Percentiles rank a stretch among this genome's conserved stretches.
phyloP scores from a whole-genome alignment of 2,329 filamentous ascomycete species.

The Alternaria infectoria region DNA sequence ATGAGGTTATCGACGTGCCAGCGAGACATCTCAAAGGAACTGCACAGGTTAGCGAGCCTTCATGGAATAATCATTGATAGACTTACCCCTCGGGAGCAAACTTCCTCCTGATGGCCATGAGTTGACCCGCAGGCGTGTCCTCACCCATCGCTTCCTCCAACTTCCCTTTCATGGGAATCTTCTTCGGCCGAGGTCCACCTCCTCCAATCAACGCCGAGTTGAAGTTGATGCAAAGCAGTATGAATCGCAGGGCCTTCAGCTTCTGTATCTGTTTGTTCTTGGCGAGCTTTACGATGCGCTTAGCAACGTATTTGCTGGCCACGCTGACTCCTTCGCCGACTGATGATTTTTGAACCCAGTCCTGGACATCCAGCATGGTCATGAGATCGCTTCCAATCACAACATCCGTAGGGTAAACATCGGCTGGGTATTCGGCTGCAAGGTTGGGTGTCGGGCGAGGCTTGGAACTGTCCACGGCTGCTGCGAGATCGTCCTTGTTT shows the following conservation, averaged over 20 bases:
- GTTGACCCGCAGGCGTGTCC: constrained; percentile 28
- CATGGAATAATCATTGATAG: too few relatives aligned
- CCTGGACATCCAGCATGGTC: constrained; percentile 70
- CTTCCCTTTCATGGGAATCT: constrained; percentile 67
- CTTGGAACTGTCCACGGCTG: constrained; percentile 69
- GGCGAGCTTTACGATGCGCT: constrained; percentile 64
- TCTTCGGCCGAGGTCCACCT: constrained; percentile 48
- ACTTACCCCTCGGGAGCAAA: constrained; percentile 58
- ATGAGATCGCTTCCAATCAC: constrained; percentile 73
- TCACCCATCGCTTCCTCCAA: constrained; percentile 67
- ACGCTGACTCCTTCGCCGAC: constrained; percentile 64
- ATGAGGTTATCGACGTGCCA: constrained; percentile 74
- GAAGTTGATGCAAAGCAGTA: constrained; percentile 57
- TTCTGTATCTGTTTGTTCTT: constrained; percentile 58
- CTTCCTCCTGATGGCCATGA: constrained; percentile 60
- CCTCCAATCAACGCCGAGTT: constrained; percentile 47
- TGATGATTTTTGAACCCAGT: constrained; percentile 74
- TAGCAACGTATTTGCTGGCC: constrained; percentile 69
- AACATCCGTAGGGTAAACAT: constrained; percentile 72
- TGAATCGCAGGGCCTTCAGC: constrained; percentile 58
- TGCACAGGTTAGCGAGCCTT: constrained; percentile 19
- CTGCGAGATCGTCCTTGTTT: constrained; percentile 69
- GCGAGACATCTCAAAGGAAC: constrained; percentile 65
- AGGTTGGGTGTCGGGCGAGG: constrained; percentile 75
- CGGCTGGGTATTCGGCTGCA: constrained; percentile 69